phyloP scores from a whole-genome alignment of 2,329 filamentous ascomycete species.

The Chaetomium strumarium region DNA sequence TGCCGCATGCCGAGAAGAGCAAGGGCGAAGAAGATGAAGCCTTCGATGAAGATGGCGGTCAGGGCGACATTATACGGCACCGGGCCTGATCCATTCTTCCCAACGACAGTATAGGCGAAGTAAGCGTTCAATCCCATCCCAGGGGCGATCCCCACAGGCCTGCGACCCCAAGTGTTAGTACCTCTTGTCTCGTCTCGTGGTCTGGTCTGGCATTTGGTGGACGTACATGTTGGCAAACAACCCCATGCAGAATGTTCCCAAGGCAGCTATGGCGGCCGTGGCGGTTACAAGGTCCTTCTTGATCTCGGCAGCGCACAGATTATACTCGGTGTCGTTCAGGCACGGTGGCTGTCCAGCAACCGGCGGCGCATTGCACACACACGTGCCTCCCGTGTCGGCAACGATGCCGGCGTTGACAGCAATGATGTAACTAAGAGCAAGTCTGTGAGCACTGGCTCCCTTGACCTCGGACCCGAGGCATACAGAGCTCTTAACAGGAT shows the following conservation, averaged over 20 bases:
- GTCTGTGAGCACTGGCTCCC: neutral
- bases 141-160: constrained; percentile 63
- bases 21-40: constrained; percentile 75
- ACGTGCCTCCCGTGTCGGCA: constrained; percentile 66
- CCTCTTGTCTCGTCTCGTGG: neutral
- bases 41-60: constrained; percentile 84
- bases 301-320: constrained; percentile 56
- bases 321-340: constrained; percentile 50
- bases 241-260: constrained; percentile 80
- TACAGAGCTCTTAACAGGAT: constrained; percentile 33
- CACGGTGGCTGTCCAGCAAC: constrained; percentile 40
- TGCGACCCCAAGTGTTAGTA: constrained; percentile 16
- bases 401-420: constrained; percentile 49
- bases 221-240: constrained; percentile 68
- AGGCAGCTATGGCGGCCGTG: constrained; percentile 73
- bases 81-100: constrained; percentile 64
- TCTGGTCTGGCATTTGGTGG: neutral
- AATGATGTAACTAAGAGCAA: constrained; percentile 39
- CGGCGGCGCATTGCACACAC: constrained; percentile 55
- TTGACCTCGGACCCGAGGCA: neutral
- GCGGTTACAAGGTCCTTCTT: constrained; percentile 78
- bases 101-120: constrained; percentile 77
- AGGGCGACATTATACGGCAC: constrained; percentile 72
- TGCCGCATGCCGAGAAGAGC: constrained; percentile 77
- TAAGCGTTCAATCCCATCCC: constrained; percentile 84